Percentiles rank a stretch among this genome's conserved stretches.
These are phyloP conservation scores for Plasmodium gonderi DNA, from an alignment of 169 alveolate genomes.

Conservation along the genomic window DNA sequence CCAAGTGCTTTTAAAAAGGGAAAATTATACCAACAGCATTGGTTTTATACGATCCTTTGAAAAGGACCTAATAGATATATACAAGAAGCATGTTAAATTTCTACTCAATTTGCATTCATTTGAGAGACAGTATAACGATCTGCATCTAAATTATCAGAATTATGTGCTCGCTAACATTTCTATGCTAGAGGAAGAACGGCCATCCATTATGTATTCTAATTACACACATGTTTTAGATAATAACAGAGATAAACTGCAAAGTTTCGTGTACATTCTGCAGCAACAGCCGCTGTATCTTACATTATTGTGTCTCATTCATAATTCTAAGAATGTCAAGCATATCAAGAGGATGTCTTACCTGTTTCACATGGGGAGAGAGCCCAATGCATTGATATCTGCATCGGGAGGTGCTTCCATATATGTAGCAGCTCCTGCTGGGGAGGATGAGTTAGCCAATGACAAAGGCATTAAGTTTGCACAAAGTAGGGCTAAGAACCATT, in stretches of 20 bases:
- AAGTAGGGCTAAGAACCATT: too few relatives aligned
- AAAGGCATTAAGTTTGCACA: too few relatives aligned
- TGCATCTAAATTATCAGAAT: constrained; percentile 70
- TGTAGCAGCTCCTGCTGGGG: too few relatives aligned
- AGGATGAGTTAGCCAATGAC: too few relatives aligned
- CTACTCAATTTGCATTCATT: constrained; percentile 71
- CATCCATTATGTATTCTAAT: constrained; percentile 11
- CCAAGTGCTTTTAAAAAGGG: constrained; percentile 79
- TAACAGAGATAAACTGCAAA: constrained; percentile 27
- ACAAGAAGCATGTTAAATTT: constrained; percentile 77
- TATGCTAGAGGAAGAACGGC: constrained; percentile 4
- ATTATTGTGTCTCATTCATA: constrained; percentile 52
- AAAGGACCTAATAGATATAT: constrained; percentile 79
- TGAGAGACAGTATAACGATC: constrained; percentile 61
- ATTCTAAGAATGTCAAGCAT: constrained; percentile 20
- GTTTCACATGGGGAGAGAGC: not conserved
- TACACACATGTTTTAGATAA: constrained; percentile 16
- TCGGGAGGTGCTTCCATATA: too few relatives aligned
- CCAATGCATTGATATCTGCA: too few relatives aligned
- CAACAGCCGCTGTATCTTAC: constrained; percentile 79
- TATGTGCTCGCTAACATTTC: constrained; percentile 29
- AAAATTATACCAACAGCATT: constrained; percentile 76
- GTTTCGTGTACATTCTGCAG: constrained; percentile 69
- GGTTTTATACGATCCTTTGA: constrained; percentile 77
- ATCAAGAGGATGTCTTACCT: not conserved